Conservation (phyloP, 2,329 filamentous ascomycete genomes). For the Paracamarosporium sp. region DNA sequence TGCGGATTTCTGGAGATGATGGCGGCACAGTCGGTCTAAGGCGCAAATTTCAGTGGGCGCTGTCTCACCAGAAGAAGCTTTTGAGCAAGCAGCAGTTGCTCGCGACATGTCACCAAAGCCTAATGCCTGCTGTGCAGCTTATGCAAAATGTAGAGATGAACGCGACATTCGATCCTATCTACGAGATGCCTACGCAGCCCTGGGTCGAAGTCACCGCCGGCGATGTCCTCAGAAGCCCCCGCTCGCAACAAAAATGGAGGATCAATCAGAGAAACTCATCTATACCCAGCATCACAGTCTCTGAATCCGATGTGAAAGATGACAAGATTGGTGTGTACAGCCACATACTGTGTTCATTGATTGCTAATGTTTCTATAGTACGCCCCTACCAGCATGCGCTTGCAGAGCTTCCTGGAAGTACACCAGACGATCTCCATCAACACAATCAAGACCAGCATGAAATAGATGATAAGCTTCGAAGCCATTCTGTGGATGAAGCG, state of each 20-base stretch:
- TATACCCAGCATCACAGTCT: slow-evolving; percentile 27
- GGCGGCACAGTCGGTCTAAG: slow-evolving; percentile 25
- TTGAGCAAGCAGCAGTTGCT: slow-evolving; percentile 26
- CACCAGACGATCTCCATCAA: slow-evolving; percentile 26
- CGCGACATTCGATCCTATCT: slow-evolving; percentile 21
- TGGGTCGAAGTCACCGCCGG: slow-evolving; percentile 23
- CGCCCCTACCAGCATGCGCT: slow-evolving; percentile 22
- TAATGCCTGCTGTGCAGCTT: slow-evolving; percentile 31
- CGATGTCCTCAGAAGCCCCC: slow-evolving; percentile 26
- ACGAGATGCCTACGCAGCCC: slow-evolving; percentile 27
- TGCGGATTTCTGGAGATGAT: slow-evolving; percentile 28
- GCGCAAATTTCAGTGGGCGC: slow-evolving; percentile 38
- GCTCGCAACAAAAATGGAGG: slow-evolving; percentile 30
- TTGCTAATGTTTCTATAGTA: slow-evolving; percentile 17
- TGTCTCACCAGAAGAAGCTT: slow-evolving; percentile 36
- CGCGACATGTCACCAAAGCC: slow-evolving; percentile 31
- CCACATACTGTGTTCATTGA: background rate
- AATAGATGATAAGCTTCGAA: background rate
- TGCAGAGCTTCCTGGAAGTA: slow-evolving; percentile 37
- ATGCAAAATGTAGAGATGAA: slow-evolving; percentile 37
- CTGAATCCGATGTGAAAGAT: slow-evolving; percentile 16
- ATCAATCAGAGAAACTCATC: slow-evolving; percentile 28
- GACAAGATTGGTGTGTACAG: slow-evolving; percentile 20
- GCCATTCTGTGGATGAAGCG: background rate
- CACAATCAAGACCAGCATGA: slow-evolving; percentile 18